phyloP scores from a whole-genome alignment of 345 rosid species.

The Euphorbia lathyris region DNA sequence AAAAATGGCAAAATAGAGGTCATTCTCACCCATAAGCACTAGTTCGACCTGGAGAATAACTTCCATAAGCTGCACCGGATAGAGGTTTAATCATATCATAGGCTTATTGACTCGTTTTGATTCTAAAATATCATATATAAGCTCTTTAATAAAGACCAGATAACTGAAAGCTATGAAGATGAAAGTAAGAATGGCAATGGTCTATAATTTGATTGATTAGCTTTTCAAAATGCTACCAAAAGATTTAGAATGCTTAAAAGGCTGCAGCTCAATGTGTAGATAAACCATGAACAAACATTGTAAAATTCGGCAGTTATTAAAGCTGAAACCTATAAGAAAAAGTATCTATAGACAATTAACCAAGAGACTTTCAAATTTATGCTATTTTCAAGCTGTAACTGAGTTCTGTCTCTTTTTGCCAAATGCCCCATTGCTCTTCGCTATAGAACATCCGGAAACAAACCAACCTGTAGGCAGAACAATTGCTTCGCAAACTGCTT shows the following conservation, averaged over 20 bases:
- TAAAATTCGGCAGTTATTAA: constrained; percentile 21
- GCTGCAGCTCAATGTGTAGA: background rate
- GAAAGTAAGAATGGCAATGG: background rate
- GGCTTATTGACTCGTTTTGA: too few species aligned
- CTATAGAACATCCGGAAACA: constrained; percentile 28
- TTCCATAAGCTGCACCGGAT: too few species aligned
- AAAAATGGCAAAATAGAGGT: too few species aligned
- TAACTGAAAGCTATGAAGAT: too few species aligned
- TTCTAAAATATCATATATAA: too few species aligned
- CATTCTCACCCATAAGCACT: too few species aligned
- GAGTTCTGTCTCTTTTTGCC: constrained; percentile 21
- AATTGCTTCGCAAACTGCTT: constrained; percentile 2
- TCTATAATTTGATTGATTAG: background rate
- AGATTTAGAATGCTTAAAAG: background rate
- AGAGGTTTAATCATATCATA: too few species aligned
- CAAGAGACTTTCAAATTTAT: constrained; percentile 16
- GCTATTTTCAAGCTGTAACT: constrained; percentile 9
- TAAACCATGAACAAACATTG: background rate
- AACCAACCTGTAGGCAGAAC: constrained; percentile 22
- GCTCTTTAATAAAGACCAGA: too few species aligned
- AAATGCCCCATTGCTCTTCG: constrained; percentile 20
- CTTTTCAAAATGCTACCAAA: background rate
- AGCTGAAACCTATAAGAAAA: constrained; percentile 24
- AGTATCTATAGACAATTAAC: constrained; percentile 11
- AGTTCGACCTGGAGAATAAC: too few species aligned